phyloP scores from a whole-genome alignment of 805 yeast species.

The Saccharomycopsis sp. region DNA sequence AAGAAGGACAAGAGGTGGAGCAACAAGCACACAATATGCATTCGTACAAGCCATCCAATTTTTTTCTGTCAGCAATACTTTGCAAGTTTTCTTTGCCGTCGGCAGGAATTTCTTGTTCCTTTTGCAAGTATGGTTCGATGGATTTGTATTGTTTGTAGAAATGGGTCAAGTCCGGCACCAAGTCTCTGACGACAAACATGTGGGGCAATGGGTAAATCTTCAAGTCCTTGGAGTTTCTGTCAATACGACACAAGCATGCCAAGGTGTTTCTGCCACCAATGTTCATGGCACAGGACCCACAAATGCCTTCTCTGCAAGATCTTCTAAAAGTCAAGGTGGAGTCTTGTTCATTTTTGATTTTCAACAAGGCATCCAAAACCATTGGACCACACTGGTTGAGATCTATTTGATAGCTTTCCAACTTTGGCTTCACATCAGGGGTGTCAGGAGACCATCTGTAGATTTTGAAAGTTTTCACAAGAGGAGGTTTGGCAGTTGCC shows the following conservation, averaged over 20 bases:
- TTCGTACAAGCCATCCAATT: constrained; percentile 94
- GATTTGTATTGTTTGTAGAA: constrained; percentile 98
- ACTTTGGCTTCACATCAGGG: constrained; percentile 82
- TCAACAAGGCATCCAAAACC: constrained; percentile 90
- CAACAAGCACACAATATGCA: constrained; percentile 97
- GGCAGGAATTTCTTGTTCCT: constrained; percentile 57
- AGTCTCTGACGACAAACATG: constrained; percentile 94
- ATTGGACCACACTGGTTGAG: constrained; percentile 93
- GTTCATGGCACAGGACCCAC: constrained; percentile 99
- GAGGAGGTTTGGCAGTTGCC: constrained; percentile 42
- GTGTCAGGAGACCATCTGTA: constrained; percentile 98
- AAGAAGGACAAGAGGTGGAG: constrained; percentile 97
- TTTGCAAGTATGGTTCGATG: constrained; percentile 92
- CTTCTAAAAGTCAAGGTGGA: constrained; percentile 93
- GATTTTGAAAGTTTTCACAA: constrained; percentile 77
- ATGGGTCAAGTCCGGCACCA: constrained; percentile 95
- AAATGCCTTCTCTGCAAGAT: constrained; percentile 98
- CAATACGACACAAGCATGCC: constrained; percentile 93
- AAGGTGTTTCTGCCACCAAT: constrained; percentile 95
- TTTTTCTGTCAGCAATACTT: constrained; percentile 85
- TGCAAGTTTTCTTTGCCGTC: constrained; percentile 94
- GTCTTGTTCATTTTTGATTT: constrained; percentile 95
- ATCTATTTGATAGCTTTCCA: constrained; percentile 78
- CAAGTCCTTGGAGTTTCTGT: constrained; percentile 65
- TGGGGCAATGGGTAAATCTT: constrained; percentile 97